Evolutionary conservation across 352 stramenopile species (phyloP).

Genomic region (Pythium vanterpoolii): DNA sequence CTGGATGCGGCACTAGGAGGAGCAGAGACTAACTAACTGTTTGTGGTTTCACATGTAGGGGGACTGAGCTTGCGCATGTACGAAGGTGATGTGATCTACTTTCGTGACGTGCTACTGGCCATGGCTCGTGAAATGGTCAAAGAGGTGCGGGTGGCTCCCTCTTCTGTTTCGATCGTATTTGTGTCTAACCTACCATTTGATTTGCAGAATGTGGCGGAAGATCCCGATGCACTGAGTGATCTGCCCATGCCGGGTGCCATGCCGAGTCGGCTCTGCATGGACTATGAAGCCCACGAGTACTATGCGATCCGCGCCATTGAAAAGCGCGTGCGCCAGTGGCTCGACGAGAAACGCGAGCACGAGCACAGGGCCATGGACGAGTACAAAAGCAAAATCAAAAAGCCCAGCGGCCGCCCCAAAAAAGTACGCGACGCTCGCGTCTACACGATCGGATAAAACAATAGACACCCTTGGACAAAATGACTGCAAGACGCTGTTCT

Average conservation of each 20-base stretch:
- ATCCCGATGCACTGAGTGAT: constrained; percentile 44
- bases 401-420: constrained; percentile 67
- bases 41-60: not conserved
- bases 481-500: not conserved
- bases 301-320: constrained; percentile 64
- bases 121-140: constrained; percentile 82
- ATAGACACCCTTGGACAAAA: not conserved
- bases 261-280: constrained; percentile 35
- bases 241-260: constrained; percentile 36
- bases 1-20: not conserved
- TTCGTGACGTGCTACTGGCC: constrained; percentile 83
- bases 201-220: constrained; percentile 18
- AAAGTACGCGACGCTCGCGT: constrained; percentile 71
- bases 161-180: not conserved
- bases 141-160: constrained; percentile 34
- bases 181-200: not conserved
- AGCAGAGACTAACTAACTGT: not conserved
- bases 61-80: constrained; percentile 77
- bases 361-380: constrained; percentile 75
- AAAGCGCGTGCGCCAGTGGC: constrained; percentile 49
- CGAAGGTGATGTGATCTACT: constrained; percentile 78
- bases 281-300: constrained; percentile 68
- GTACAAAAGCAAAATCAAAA: constrained; percentile 88
- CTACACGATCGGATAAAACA: constrained; percentile 56
- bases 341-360: constrained; percentile 64